Conservation (phyloP, 257 asterid species). For the Euphrasia confusa region DNA sequence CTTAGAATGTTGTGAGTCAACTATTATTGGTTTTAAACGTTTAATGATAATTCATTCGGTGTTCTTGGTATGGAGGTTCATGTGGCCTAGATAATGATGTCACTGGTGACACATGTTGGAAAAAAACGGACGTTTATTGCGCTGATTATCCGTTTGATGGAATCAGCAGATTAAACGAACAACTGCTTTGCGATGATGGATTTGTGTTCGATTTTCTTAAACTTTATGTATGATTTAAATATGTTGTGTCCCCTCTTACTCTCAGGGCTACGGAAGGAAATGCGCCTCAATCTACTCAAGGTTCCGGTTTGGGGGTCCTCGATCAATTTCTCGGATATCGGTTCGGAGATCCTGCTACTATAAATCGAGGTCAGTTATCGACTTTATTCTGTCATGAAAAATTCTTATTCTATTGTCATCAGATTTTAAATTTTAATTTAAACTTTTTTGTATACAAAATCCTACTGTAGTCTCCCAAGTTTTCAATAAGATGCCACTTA, state of each 20-base stretch:
- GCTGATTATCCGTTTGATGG: too few species aligned
- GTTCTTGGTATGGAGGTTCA: conserved; percentile 20
- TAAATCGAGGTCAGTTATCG: conserved; percentile 28
- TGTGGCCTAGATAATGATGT: background rate
- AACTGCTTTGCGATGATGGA: too few species aligned
- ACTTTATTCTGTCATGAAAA: background rate
- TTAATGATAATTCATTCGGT: conserved; percentile 1
- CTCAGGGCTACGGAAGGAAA: conserved; percentile 83
- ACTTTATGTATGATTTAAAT: background rate
- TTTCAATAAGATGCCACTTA: too few species aligned
- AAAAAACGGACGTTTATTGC: background rate
- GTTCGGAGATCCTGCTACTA: conserved; percentile 55
- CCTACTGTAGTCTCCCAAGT: too few species aligned
- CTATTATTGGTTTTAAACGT: background rate
- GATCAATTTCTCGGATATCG: conserved; percentile 91
- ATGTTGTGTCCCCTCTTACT: conserved; percentile 37
- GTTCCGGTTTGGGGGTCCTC: conserved; percentile 66
- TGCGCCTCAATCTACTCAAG: conserved; percentile 47
- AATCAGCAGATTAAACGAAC: too few species aligned
- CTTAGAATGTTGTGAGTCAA: conserved; percentile 9
- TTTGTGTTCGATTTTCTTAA: background rate
- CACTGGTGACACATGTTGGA: background rate
- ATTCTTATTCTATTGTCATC: conserved; percentile 1
- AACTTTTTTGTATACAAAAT: background rate
- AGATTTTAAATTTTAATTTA: conserved; percentile 1